phyloP scores from a whole-genome alignment of 495 filamentous ascomycete genomes.

The Neurospora sp. region DNA sequence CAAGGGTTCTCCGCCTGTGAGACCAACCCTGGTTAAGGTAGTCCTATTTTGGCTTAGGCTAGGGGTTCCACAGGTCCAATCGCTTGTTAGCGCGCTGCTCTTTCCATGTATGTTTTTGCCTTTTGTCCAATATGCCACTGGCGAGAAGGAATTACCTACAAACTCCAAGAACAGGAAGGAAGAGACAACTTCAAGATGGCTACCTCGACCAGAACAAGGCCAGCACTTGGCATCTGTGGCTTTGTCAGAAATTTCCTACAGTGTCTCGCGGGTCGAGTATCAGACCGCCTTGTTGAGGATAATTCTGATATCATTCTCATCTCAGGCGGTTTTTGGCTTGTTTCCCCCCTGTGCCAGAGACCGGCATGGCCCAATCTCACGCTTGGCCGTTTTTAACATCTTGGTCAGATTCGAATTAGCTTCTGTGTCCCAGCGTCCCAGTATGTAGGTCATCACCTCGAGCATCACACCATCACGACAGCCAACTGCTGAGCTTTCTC shows the following conservation, averaged over 20 bases:
- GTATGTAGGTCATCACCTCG: neutral
- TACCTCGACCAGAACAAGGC: neutral
- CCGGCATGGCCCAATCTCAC: neutral
- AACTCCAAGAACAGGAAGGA: neutral
- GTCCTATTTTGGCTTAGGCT: neutral
- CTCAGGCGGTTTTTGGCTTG: neutral
- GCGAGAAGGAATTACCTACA: neutral
- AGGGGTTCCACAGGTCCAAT: neutral
- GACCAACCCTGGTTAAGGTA: no score
- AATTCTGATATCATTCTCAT: neutral
- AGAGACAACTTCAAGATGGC: neutral
- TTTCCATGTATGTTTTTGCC: neutral
- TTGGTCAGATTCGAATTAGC: neutral
- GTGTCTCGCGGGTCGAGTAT: neutral
- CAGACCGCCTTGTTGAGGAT: neutral
- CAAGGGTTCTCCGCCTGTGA: neutral
- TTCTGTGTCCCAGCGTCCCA: neutral
- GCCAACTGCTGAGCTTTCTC: neutral
- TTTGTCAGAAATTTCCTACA: neutral
- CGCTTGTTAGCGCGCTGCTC: neutral
- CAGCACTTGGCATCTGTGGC: neutral
- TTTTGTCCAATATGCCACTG: neutral
- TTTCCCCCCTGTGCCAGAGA: neutral
- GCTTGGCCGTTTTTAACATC: neutral
- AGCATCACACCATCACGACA: neutral